Evolutionary conservation across 2,329 filamentous ascomycete species (phyloP), one percentile per base, ranked within the genome.

Genomic region (Cytospora piceae): DNA sequence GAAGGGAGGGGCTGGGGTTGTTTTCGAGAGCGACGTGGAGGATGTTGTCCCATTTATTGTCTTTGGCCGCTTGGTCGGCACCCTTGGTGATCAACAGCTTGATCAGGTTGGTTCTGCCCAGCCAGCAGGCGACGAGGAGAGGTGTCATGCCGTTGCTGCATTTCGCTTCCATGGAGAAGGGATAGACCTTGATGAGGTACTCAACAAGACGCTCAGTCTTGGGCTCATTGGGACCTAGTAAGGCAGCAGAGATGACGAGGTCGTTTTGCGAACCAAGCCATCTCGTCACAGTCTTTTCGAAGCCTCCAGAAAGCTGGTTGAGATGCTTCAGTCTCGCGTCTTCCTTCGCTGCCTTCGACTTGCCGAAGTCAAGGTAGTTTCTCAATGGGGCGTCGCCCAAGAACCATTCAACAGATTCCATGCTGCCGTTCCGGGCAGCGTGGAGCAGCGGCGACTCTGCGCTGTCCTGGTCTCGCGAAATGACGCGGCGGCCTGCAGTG

Each of bases 331-430:
- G 76, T 49, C 86, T 81, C 60, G 82, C 76, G 68, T 94, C 88
- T 29, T 87, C 80, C 67, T 81, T 81, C 63, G 90, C 84, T 1
- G 79, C 75, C 69, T 87, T 84, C 0, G 87, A 84, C 68, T 80
- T 79, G 49, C 80, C 82, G 72, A 93, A 95, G 55, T 92, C 86
- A 31, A 82, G 76, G 72, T 95, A 95, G 62, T 85, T 81, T 32
- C 87, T 82, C 70, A 86, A 77, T 0, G 92, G 91, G 0, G 86
- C 84, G 67, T 92, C 90, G 65, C 90, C 88, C 63, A 93, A 76
- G 74, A 94, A 92, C 86, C 91, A 96, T 72, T 95, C 88, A 0
- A 92, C 85, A 22, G 84, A 83, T 49, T 89, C 85, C n/a, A 94
- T 74, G 24, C 81, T 89, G 3, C 87, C 86, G 2, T 71, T 70